Conservation (phyloP, 2,329 filamentous ascomycete genomes). For the Colletotrichum horii region DNA sequence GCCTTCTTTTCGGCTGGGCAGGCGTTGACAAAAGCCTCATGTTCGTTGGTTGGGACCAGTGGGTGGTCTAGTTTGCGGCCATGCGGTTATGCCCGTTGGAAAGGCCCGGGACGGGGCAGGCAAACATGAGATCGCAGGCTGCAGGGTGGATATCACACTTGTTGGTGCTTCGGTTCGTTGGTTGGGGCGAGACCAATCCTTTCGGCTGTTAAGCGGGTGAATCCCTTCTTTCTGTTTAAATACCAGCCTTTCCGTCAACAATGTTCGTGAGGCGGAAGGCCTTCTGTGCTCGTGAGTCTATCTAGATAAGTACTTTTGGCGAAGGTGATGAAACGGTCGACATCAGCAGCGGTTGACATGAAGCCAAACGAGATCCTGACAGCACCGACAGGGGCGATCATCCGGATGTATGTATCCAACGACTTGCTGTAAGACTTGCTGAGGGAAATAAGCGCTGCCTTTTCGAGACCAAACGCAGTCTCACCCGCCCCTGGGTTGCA, state of each 20-base stretch:
- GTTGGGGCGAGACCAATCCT: background rate
- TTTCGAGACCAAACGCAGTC: slow-evolving; percentile 34
- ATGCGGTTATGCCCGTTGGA: background rate
- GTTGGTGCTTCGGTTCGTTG: background rate
- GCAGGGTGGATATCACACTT: rapidly evolving
- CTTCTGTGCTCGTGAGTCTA: slow-evolving; percentile 19
- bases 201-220: rapidly evolving
- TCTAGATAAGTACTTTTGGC: slow-evolving; percentile 35
- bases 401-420: slow-evolving; percentile 27
- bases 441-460: slow-evolving; percentile 12
- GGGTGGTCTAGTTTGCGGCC: too few species aligned
- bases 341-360: slow-evolving; percentile 37
- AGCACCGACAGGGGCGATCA: slow-evolving; percentile 33
- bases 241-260: background rate
- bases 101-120: background rate
- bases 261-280: background rate
- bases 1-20: background rate
- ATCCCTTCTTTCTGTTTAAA: background rate
- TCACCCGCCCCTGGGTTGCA: slow-evolving; percentile 47
- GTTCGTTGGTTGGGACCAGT: too few species aligned
- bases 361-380: slow-evolving; percentile 44
- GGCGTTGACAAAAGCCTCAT: background rate
- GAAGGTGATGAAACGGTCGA: slow-evolving; percentile 41
- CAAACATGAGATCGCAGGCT: background rate
- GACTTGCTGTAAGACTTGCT: slow-evolving; percentile 10